Conservation (phyloP, 345 rosid genomes). For the Sisymbrium altissimum region DNA sequence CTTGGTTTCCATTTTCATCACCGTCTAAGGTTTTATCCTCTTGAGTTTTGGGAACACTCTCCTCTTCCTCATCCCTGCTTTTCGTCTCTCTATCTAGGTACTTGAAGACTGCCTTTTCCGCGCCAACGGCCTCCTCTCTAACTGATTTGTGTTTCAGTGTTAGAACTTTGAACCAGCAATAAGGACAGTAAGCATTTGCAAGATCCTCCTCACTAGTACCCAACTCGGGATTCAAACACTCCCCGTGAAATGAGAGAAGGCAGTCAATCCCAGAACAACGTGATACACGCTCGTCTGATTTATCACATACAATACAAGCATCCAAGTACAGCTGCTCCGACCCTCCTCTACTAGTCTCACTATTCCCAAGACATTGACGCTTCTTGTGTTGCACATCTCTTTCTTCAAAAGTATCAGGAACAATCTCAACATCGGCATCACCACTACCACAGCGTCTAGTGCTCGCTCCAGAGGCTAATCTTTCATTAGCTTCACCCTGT, state of each 20-base stretch:
- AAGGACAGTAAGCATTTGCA: constrained; percentile 20
- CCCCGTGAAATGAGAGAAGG: constrained; percentile 12
- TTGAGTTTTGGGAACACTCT: neutral
- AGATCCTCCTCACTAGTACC: constrained; percentile 17
- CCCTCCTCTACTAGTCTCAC: neutral
- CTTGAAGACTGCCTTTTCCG: constrained; percentile 18
- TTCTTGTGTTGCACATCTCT: constrained; percentile 23
- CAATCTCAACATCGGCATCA: constrained; percentile 8
- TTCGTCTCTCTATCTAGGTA: constrained; percentile 14
- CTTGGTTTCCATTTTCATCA: neutral
- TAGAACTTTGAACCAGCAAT: constrained; percentile 23
- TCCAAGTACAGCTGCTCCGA: neutral
- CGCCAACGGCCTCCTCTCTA: neutral
- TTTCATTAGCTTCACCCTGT: constrained; percentile 24
- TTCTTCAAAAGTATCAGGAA: constrained; percentile 10
- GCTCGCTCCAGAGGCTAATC: constrained; percentile 1
- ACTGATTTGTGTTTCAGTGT: neutral
- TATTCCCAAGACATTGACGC: constrained; percentile 13
- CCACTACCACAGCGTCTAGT: neutral
- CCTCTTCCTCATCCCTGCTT: neutral
- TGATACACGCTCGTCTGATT: neutral
- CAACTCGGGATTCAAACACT: constrained; percentile 22
- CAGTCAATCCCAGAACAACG: constrained; percentile 20
- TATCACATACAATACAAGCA: constrained; percentile 28
- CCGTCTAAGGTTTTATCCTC: neutral